These are phyloP conservation scores for Botrytis aclada DNA, from an alignment of 2,329 filamentous ascomycete genomes.

Conservation along the genomic window DNA sequence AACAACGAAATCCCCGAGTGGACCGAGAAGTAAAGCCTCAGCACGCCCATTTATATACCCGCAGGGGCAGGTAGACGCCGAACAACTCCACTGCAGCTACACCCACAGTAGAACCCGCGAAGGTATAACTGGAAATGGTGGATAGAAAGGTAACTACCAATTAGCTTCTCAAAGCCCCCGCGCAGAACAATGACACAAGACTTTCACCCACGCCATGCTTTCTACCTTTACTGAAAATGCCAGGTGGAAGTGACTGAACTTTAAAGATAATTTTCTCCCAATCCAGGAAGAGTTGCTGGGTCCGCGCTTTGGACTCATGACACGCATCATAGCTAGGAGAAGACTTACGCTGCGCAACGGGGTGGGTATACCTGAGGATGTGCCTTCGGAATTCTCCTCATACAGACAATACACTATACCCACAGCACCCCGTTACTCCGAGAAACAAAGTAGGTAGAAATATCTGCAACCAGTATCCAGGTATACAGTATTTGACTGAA, in stretches of 20 bases:
- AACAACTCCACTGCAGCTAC: slow-evolving; percentile 6
- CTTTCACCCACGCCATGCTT: slow-evolving; percentile 1
- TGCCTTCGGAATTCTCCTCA: slow-evolving; percentile 16
- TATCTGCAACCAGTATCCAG: slow-evolving; percentile 1
- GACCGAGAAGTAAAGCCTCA: slow-evolving; percentile 3
- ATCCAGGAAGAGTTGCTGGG: slow-evolving; percentile 8
- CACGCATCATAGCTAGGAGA: slow-evolving; percentile 3
- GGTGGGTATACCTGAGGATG: slow-evolving; percentile 9
- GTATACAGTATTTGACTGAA: background rate
- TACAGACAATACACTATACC: slow-evolving; percentile 15
- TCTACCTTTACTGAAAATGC: slow-evolving; percentile 1
- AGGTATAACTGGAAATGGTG: slow-evolving; percentile 3
- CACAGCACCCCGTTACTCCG: slow-evolving; percentile 7
- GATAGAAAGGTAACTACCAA: slow-evolving; percentile 13
- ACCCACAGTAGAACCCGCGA: background rate
- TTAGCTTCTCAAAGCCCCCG: slow-evolving; percentile 10
- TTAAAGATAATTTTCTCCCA: background rate
- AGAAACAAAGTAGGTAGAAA: slow-evolving; percentile 9
- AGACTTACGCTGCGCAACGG: slow-evolving; percentile 14
- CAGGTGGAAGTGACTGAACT: slow-evolving; percentile 10
- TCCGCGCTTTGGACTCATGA: slow-evolving; percentile 3
- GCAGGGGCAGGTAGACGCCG: slow-evolving; percentile 12
- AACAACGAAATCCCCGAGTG: slow-evolving; percentile 8
- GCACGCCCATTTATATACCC: slow-evolving; percentile 8
- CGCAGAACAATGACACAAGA: slow-evolving; percentile 14